Percentiles rank a stretch among this genome's conserved stretches.
Evolutionary conservation across 148 eudicot species (phyloP).

Genomic region (Chenopodium album): DNA sequence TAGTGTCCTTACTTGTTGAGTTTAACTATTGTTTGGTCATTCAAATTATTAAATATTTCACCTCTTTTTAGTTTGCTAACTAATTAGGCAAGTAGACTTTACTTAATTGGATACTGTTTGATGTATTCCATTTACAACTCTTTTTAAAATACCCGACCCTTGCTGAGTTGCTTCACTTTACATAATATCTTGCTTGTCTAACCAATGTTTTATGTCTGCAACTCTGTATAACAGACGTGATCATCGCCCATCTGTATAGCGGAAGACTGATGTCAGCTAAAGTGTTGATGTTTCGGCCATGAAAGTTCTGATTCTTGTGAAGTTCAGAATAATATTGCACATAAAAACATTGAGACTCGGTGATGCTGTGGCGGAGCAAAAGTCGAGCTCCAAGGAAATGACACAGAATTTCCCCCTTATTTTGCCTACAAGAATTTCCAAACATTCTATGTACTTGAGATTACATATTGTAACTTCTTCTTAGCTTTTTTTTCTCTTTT

Average conservation of each 20-base stretch:
- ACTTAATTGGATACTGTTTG: too few relatives aligned
- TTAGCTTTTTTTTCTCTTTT: neutral
- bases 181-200: neutral
- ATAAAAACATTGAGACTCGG: conserved; percentile 17
- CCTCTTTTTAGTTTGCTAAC: neutral
- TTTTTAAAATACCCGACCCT: too few relatives aligned
- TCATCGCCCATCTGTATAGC: conserved; percentile 25
- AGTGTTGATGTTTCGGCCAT: conserved; percentile 6
- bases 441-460: too few relatives aligned
- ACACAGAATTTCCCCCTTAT: conserved; percentile 1
- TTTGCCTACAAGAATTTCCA: neutral
- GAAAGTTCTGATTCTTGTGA: neutral
- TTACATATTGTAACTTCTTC: too few relatives aligned
- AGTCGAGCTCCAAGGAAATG: conserved; percentile 15
- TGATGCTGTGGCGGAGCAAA: conserved; percentile 8
- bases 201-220: neutral
- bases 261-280: neutral
- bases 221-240: conserved; percentile 21
- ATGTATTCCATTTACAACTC: too few relatives aligned
- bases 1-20: too few relatives aligned
- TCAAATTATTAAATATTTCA: too few relatives aligned
- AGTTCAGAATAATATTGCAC: conserved; percentile 17
- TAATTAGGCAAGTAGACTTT: neutral
- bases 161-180: neutral
- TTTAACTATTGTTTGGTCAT: too few relatives aligned